Evolutionary conservation across 176 grass and related monocot genomes (phyloP), one percentile per base, ranked within the genome.

Genomic region (Triticum aestivum): DNA sequence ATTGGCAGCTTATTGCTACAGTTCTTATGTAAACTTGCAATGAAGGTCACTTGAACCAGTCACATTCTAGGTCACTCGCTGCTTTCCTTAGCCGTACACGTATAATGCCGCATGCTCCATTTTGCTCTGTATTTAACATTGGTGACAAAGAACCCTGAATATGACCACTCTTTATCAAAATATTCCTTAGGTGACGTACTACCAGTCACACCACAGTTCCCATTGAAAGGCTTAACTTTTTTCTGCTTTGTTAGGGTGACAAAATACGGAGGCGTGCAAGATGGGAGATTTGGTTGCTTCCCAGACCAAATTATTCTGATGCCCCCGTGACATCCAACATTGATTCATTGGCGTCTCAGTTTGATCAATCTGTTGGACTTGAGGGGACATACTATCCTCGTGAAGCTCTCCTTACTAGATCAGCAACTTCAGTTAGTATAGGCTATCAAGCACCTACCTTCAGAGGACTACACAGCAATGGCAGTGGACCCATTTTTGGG

Each of bases 221-320:
- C 11, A 61, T 15, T 86, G 21, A 49, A 66, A 86, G 11, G 45
- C 24, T 38, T 23, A 8, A 1, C 5, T 9, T 38, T 24, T 74
- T 73, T 79, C 2, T 61, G 69, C 56, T 92, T 62, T 45, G 61
- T 14, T 42, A 98, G 97, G 97, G 87, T 85, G 92, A 92, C 38
- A 98, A 94, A 79, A 79, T 98, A 72, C 90, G 97, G 78, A 96
- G 83, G 80, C 88, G 86, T 63, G 83, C 87, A 74, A 86, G 91
- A 77, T 98, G 97, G 97, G 84, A 86, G 72, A 79, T 75, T 37
- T 98, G 97, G 97, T 24, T 96, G 41, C 85, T 98, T 75, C 88
- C 90, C 4, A 92, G 81, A 82, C 64, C 61, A 64, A 85, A 74
- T 62, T 83, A 86, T 37, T 88, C 76, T 34, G 65, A 78, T 80